These are phyloP conservation scores for Cercospora berteroae DNA, from an alignment of 2,329 filamentous ascomycete genomes.

Conservation along the genomic window DNA sequence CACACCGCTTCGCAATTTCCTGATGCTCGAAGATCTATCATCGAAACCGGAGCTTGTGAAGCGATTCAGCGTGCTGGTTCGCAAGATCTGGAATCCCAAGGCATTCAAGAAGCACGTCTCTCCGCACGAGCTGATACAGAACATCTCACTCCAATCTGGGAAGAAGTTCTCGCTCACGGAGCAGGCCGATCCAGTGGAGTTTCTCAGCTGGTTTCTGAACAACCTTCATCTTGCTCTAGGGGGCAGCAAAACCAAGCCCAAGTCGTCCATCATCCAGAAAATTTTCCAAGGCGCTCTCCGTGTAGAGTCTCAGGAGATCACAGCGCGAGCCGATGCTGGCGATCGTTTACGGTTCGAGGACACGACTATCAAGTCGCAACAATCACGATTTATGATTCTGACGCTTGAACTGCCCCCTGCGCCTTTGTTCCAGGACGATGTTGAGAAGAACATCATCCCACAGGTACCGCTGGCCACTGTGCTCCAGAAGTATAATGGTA, in stretches of 20 bases:
- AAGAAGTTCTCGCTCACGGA: conserved; percentile 88
- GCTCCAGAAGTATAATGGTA: conserved; percentile 88
- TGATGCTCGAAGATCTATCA: conserved; percentile 80
- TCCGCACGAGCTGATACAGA: conserved; percentile 93
- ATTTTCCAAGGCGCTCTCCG: conserved; percentile 92
- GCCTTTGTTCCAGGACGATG: conserved; percentile 92
- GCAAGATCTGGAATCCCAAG: conserved; percentile 96
- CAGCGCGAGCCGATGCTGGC: conserved; percentile 79
- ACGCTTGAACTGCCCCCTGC: conserved; percentile 89
- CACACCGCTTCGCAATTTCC: conserved; percentile 81
- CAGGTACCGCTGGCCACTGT: conserved; percentile 81
- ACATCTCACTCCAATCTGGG: conserved; percentile 83
- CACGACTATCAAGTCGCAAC: conserved; percentile 74
- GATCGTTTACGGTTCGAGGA: conserved; percentile 93
- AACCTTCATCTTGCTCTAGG: conserved; percentile 89
- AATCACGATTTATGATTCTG: conserved; percentile 81
- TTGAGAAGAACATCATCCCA: conserved; percentile 94
- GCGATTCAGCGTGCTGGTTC: conserved; percentile 81
- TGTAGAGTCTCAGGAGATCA: conserved; percentile 91
- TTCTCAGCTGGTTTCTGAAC: conserved; percentile 96
- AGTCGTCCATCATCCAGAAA: conserved; percentile 81
- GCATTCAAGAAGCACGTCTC: conserved; percentile 97
- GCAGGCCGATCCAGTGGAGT: conserved; percentile 94
- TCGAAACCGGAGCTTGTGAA: conserved; percentile 77
- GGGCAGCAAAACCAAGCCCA: conserved; percentile 81